Evolutionary conservation across 2,329 filamentous ascomycete species (phyloP), one percentile per base, ranked within the genome.

Genomic region (Hysterium pulicare): DNA sequence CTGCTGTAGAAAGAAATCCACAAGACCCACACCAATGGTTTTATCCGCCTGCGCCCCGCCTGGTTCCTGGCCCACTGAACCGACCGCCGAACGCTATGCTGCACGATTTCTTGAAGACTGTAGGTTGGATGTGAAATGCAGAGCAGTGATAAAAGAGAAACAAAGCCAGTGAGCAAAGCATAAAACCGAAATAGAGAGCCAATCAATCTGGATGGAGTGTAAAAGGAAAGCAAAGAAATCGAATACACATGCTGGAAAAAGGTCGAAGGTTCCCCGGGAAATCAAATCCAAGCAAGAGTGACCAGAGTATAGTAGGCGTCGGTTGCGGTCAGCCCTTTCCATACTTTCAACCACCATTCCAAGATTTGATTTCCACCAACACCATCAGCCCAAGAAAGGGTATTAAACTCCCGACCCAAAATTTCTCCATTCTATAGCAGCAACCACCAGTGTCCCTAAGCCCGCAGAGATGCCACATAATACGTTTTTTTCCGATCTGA

Each of bases 321-420:
- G 8, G 24, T 8, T 28, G 13, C 24, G n/a, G n/a, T 13, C 24
- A 28, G 7, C 40, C 42, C 26, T 44, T 41, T 48, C 50, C 45
- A 38, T 54, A 51, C 52, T 50, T 54, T 38, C 31, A 28, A 28
- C 50, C 47, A 51, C 52, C 40, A 54, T 51, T 38, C 55, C 53
- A 56, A 48, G 44, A 50, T 42, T 53, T 56, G 53, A 54, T 51
- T 47, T 53, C 54, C 52, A 10, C 49, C 47, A 66, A 64, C 61
- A 64, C 62, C 62, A 48, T 47, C 40, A 45, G 43, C 52, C 47
- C 51, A 53, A 50, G 50, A 54, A 41, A 20, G 20, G 61, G 61
- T 63, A 64, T 64, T 57, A 58, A 64, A 65, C 61, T 65, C 62
- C 62, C 28, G 15, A 15, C 53, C 58, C 51, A 58, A 57, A 58